These are phyloP conservation scores for Thalassiosira profunda DNA, from an alignment of 108 stramenopile genomes.

Conservation along the genomic window DNA sequence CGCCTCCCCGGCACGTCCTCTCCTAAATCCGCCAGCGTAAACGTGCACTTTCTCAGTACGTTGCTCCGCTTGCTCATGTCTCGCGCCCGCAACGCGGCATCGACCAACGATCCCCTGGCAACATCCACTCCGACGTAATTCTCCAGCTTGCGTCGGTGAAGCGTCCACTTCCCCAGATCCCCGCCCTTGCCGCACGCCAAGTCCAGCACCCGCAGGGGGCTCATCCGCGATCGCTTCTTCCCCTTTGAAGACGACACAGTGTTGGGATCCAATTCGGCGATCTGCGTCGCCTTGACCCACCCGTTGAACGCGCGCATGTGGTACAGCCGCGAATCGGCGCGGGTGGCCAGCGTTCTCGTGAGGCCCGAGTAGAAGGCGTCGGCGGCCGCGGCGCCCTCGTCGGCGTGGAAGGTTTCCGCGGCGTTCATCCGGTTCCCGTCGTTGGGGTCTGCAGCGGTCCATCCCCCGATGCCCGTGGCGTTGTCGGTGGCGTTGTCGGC, in stretches of 20 bases:
- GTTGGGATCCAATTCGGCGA: constrained; percentile 74
- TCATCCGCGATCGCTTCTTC: constrained; percentile 37
- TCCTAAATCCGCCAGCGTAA: constrained; percentile 87
- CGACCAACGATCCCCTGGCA: constrained; percentile 92
- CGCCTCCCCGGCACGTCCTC: constrained; percentile 89
- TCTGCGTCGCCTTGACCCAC: constrained; percentile 97
- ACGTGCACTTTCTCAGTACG: constrained; percentile 57
- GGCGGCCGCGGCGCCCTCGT: constrained; percentile 84
- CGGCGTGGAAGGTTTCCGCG: constrained; percentile 60
- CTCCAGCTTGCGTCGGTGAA: constrained; percentile 70
- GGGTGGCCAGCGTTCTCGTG: constrained; percentile 67
- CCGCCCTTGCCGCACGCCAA: constrained; percentile 99
- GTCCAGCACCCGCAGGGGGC: constrained; percentile 90
- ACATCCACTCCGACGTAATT: constrained; percentile 98
- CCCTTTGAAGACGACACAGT: constrained; percentile 7
- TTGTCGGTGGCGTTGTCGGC: constrained; percentile 13
- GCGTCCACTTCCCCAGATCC: constrained; percentile 95
- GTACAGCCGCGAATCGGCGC: constrained; percentile 89
- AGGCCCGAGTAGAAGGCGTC: constrained; percentile 87
- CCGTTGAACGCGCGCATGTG: constrained; percentile 98
- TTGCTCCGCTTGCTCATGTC: constrained; percentile 51
- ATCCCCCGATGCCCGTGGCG: constrained; percentile 17
- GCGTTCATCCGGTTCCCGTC: constrained; percentile 10
- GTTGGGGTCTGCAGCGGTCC: constrained; percentile 26
- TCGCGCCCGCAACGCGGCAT: constrained; percentile 90